Conservation (phyloP, 1,284 basidiomycete genomes). For the Pseudozyma tsukubaensis region DNA sequence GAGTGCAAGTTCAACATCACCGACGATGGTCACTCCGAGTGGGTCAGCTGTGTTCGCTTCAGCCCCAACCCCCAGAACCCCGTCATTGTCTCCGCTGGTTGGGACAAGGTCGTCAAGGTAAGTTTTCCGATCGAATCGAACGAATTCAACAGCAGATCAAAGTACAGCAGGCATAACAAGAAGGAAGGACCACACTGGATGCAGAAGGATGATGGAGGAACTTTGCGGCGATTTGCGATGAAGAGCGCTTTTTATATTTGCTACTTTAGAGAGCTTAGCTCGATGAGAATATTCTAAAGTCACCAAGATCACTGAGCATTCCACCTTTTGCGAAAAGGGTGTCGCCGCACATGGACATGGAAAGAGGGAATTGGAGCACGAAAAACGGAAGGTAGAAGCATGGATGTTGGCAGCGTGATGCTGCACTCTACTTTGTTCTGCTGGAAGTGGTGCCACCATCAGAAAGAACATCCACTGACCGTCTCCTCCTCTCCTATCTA, state of each 20-base stretch:
- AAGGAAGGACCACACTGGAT: not conserved
- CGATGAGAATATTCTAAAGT: constrained; percentile 78
- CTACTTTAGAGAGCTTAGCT: constrained; percentile 80
- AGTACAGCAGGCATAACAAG: not conserved
- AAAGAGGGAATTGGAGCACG: not conserved
- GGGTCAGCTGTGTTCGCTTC: constrained; percentile 99
- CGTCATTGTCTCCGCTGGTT: constrained; percentile 98
- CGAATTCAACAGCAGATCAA: constrained; percentile 12
- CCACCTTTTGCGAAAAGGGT: constrained; percentile 10
- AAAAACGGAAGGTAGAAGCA: not conserved
- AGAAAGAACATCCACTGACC: constrained; percentile 13
- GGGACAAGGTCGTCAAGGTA: constrained; percentile 99
- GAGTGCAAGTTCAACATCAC: constrained; percentile 99
- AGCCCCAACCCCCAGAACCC: constrained; percentile 98
- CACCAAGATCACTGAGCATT: constrained; percentile 81
- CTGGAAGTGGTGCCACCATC: constrained; percentile 2
- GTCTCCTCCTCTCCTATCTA: not conserved
- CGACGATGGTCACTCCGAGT: constrained; percentile 83
- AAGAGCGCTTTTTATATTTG: constrained; percentile 75
- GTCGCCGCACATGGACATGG: constrained; percentile 9
- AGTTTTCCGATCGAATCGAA: constrained; percentile 65
- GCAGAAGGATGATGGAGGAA: not conserved
- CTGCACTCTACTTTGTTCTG: constrained; percentile 3
- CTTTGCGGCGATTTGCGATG: constrained; percentile 65
- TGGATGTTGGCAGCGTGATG: not conserved